Percentiles rank a stretch among this genome's conserved stretches.
Conservation (phyloP, 139 green algal genomes). For the Spirogloea muscicola region DNA sequence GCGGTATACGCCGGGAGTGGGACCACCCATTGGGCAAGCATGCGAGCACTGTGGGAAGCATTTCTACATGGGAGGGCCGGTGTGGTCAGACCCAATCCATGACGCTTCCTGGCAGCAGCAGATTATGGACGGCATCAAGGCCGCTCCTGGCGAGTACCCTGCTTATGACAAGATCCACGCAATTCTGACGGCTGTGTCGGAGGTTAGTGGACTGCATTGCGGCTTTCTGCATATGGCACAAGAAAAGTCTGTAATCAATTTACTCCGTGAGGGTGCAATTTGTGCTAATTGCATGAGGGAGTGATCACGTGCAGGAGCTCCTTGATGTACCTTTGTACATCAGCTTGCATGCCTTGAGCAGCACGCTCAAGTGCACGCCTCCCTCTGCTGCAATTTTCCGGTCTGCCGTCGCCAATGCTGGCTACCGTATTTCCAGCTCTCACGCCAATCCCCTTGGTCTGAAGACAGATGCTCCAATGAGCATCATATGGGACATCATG, state of each 20-base stretch:
- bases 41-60: constrained; percentile 51
- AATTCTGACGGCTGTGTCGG: constrained; percentile 66
- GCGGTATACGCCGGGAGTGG: constrained; percentile 31
- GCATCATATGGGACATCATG: constrained; percentile 77
- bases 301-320: constrained; percentile 42
- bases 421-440: constrained; percentile 68
- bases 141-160: constrained; percentile 29
- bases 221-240: not conserved
- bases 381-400: constrained; percentile 65
- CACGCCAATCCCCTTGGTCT: constrained; percentile 84
- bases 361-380: constrained; percentile 67
- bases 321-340: constrained; percentile 52
- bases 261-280: not conserved
- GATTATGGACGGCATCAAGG: constrained; percentile 20
- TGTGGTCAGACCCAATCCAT: constrained; percentile 87
- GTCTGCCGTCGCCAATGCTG: constrained; percentile 80
- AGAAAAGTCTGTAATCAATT: constrained; percentile 12
- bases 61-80: constrained; percentile 81
- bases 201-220: constrained; percentile 49
- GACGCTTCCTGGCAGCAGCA: constrained; percentile 64
- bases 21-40: constrained; percentile 13
- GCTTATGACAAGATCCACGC: constrained; percentile 67
- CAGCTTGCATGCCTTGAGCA: constrained; percentile 74
- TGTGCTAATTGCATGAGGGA: no score
- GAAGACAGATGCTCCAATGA: constrained; percentile 88